Conservation (phyloP, 2,329 filamentous ascomycete species). For the Claviceps sp. region DNA sequence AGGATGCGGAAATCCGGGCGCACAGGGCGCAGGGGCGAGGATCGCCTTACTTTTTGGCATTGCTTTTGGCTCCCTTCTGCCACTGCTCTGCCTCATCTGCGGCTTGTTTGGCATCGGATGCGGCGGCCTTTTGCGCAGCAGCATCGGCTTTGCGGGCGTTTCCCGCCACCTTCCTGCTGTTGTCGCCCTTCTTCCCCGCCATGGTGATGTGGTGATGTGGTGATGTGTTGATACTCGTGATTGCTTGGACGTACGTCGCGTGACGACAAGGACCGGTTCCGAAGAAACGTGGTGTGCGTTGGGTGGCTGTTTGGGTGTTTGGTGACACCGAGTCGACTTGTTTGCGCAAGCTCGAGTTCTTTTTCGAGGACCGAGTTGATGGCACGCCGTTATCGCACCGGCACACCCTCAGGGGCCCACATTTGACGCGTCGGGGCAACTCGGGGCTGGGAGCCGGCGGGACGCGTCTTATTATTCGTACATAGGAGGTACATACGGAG, state of each 20-base stretch:
- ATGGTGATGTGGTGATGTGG: constrained; percentile 28
- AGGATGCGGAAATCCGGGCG: too few relatives aligned
- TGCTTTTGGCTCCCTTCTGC: constrained; percentile 74
- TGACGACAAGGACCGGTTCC: background rate
- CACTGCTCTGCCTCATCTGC: constrained; percentile 63
- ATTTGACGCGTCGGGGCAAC: background rate
- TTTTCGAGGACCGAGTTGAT: background rate
- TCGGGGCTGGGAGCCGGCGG: too few relatives aligned
- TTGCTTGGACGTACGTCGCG: constrained; percentile 4
- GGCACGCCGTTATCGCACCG: background rate
- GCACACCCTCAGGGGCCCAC: background rate
- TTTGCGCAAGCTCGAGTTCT: background rate
- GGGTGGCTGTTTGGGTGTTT: constrained; percentile 1
- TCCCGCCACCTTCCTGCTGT: constrained; percentile 78
- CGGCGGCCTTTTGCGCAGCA: constrained; percentile 66
- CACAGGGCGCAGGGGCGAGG: constrained; percentile 12
- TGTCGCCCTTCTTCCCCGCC: constrained; percentile 66
- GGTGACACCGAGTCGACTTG: constrained; percentile 1
- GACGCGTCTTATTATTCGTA: too few relatives aligned
- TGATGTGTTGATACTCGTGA: constrained; percentile 2
- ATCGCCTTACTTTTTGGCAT: constrained; percentile 60
- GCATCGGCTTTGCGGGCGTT: constrained; percentile 88
- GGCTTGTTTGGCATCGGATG: constrained; percentile 50
- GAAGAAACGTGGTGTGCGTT: background rate
- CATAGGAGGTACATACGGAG: too few relatives aligned